Base-by-base conservation (phyloP, 208 protist genomes). In the Blastocrithidia nonstop region DNA sequence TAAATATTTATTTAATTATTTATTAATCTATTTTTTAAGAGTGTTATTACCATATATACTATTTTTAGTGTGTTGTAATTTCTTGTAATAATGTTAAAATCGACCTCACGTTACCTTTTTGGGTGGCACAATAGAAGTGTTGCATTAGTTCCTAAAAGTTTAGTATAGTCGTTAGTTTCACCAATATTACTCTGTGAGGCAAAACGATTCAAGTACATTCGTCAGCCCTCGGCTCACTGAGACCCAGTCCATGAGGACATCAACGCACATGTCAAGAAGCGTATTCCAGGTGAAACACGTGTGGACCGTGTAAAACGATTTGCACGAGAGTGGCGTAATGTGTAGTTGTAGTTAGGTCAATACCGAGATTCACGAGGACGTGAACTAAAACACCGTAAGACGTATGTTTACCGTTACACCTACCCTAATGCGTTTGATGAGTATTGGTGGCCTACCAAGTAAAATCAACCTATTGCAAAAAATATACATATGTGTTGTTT, bases 381-480 rank as follows among this genome's bases (percentile, higher is more conserved):
- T 46, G 81, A 91, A 32, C 71, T 91, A 31, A 91, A 91, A 56
- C 87, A 91, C 58, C 61, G 81, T 27, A 91, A 91, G 43, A 91
- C 81, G 4, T 91, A 87, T 44, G 81, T 91, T 9, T 91, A 91
- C 54, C 81, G 76, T 57, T 91, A 91, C 59, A 91, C 81, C 6
- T 91, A 91, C 58, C 81, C 81, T 8, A 91, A 91, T 47, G 76
- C 81, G 1, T 91, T 91, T 61, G 81, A 91, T 29, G 81, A 91
- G 57, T 91, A 81, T 55, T 91, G 81, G 81, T 91, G 81, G 81
- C 81, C 81, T 84, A 83, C 68, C 86, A 75, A 62, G 19, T 20
- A 1, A 5, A 3, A 59, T 11, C 15, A 27, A 49, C 24, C 16
- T 15, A 33, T 22, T 40, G 28, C 45, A 24, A 3, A 21, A 15